Conservation (phyloP, 2,329 filamentous ascomycete species). For the Colletotrichum higginsianum region DNA sequence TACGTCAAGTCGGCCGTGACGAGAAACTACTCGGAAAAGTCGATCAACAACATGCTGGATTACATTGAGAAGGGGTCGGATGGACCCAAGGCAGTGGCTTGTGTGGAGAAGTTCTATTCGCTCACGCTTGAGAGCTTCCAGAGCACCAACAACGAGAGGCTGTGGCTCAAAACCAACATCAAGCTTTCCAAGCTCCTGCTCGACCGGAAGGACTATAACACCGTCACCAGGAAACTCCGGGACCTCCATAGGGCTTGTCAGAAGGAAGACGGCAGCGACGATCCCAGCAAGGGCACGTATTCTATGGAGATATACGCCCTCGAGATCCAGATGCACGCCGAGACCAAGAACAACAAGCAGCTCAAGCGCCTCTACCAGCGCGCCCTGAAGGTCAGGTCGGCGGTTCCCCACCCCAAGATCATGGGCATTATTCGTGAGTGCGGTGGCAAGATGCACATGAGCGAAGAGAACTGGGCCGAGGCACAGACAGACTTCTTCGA, state of each 20-base stretch:
- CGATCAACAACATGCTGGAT: constrained; percentile 99
- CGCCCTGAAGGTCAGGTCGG: constrained; percentile 93
- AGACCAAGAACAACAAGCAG: constrained; percentile 97
- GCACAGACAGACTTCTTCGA: constrained; percentile 99
- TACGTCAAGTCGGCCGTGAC: constrained; percentile 98
- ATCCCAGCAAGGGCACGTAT: constrained; percentile 96
- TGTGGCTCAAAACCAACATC: constrained; percentile 99
- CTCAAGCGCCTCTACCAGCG: constrained; percentile 93
- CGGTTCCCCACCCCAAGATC: constrained; percentile 97
- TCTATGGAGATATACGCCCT: constrained; percentile 95
- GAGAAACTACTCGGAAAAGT: constrained; percentile 98
- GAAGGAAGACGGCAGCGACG: constrained; percentile 86
- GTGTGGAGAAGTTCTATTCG: constrained; percentile 96
- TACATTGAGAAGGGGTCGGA: constrained; percentile 93
- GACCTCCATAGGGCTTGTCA: constrained; percentile 94
- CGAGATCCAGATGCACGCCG: constrained; percentile 98
- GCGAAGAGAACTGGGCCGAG: constrained; percentile 98
- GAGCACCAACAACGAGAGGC: constrained; percentile 94
- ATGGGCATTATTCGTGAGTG: constrained; percentile 99
- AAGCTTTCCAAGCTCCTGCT: constrained; percentile 94
- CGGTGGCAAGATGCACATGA: constrained; percentile 99
- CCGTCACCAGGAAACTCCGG: constrained; percentile 85
- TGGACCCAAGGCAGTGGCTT: constrained; percentile 77
- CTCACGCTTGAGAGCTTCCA: constrained; percentile 95
- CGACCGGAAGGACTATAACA: constrained; percentile 88